Evolutionary conservation across 2,329 filamentous ascomycete species (phyloP), one percentile per base, ranked within the genome.

Genomic region (Albifimbria verrucaria): DNA sequence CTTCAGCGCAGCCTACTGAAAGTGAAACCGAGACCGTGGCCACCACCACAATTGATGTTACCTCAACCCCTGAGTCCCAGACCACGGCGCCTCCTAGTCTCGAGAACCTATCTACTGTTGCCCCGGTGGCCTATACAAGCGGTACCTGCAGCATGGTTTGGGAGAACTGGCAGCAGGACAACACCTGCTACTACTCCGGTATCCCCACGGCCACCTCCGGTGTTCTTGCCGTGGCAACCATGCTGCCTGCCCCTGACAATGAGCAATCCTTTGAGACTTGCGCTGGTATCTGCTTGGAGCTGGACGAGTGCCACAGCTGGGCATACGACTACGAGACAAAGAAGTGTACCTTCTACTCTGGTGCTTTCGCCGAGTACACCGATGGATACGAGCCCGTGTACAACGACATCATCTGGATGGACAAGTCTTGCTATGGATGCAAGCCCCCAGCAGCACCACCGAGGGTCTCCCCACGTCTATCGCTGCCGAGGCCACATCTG

Each of bases 391-490:
- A 32, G 4, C 45, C 24, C 11, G 21, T 20, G 45, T 48, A 46
- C 23, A 7, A 46, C 21, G 24, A 24, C 24, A 15, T 48, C 18
- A 32, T 25, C 21, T 48, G 45, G 45, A 28, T 48, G 45, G 45
- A 48, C 12, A 48, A 28, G 45, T 26, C 45, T 15, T 48, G 45
- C 45, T 48, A 26, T n/a, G 23, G n/a, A 11, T 48, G 45, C 45
- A 32, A 32, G 15, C n/a, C n/a, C n/a, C n/a, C n/a, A n/a, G n/a
- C n/a, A n/a, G n/a, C n/a, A n/a, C n/a, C n/a, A n/a, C n/a, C n/a
- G n/a, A n/a, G n/a, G n/a, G n/a, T n/a, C n/a, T n/a, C n/a, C n/a
- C n/a, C 26, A 32, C 26, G 26, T 9, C 26, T 32, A 7, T 15
- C 15, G 26, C 26, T 32, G 15, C 26, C 7, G 26, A 32, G 26